These are phyloP conservation scores for Ilex aquifolium DNA, from an alignment of 257 asterid species.

Conservation along the genomic window DNA sequence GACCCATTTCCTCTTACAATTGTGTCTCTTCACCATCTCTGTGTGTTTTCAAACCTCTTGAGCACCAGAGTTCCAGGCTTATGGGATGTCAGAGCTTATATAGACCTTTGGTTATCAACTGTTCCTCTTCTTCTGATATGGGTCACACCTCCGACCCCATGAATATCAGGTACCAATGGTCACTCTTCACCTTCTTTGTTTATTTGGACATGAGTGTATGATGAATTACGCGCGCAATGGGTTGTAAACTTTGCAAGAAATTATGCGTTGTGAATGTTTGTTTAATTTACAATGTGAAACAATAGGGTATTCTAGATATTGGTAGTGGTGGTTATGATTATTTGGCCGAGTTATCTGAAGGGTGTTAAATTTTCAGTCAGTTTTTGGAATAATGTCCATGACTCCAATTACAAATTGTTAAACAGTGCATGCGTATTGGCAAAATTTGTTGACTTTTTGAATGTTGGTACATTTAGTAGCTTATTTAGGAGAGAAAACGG, in stretches of 20 bases:
- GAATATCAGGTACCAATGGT: slow-evolving; percentile 39
- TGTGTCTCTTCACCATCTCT: slow-evolving; percentile 30
- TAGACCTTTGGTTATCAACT: slow-evolving; percentile 28
- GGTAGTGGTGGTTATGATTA: no score
- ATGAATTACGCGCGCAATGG: neutral
- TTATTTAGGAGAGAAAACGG: no score
- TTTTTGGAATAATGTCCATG: no score
- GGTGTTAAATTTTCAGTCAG: no score
- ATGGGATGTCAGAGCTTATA: slow-evolving; percentile 26
- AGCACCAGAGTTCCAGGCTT: slow-evolving; percentile 13
- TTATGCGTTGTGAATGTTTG: no score
- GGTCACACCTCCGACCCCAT: slow-evolving; percentile 40
- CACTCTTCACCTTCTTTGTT: neutral
- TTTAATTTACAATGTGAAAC: no score
- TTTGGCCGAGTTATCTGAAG: no score
- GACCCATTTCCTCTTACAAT: slow-evolving; percentile 35
- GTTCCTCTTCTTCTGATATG: slow-evolving; percentile 48
- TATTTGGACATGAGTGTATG: neutral
- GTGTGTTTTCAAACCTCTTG: slow-evolving; percentile 31
- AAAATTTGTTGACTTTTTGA: no score
- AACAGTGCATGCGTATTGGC: no score
- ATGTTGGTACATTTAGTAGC: no score
- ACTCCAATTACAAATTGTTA: no score
- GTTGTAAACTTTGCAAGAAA: neutral
- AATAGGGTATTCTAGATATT: no score